phyloP scores from a whole-genome alignment of 2,329 filamentous ascomycete genomes.

The Drechslerella coelobrocha region DNA sequence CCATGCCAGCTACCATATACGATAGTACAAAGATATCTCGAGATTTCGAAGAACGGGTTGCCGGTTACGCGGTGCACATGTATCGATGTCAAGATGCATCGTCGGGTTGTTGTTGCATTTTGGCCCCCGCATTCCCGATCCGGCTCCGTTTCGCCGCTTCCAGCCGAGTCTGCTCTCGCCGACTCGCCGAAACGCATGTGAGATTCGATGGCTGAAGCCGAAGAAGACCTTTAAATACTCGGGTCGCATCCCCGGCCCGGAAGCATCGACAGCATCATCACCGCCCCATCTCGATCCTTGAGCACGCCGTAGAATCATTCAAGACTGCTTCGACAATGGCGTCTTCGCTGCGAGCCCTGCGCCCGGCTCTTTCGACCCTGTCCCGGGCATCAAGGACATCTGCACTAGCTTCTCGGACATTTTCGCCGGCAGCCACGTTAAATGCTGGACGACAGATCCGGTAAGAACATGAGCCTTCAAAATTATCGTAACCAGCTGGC shows the following conservation, averaged over 20 bases:
- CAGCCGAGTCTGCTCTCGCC: slow-evolving; percentile 25
- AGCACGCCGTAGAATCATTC: too few relatives aligned
- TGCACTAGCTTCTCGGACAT: slow-evolving; percentile 20
- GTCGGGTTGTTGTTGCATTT: slow-evolving; percentile 1
- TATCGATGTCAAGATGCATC: not conserved
- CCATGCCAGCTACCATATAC: not conserved
- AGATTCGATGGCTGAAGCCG: slow-evolving; percentile 14
- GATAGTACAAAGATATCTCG: not conserved
- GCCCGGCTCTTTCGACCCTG: slow-evolving; percentile 42
- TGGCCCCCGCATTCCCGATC: slow-evolving; percentile 31
- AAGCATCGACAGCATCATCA: too few relatives aligned
- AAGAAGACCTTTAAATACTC: slow-evolving; percentile 4
- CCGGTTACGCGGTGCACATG: not conserved
- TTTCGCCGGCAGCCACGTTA: slow-evolving; percentile 32
- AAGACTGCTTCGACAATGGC: slow-evolving; percentile 22
- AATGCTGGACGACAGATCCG: slow-evolving; percentile 45
- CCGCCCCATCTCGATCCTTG: too few relatives aligned
- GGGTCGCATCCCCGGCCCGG: not conserved
- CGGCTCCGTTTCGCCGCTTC: slow-evolving; percentile 32
- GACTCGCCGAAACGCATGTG: slow-evolving; percentile 31
- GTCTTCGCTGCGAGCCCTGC: slow-evolving; percentile 39
- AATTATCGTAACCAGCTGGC: not conserved
- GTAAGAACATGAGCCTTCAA: too few relatives aligned
- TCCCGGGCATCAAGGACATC: slow-evolving; percentile 40
- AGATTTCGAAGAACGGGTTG: not conserved